Percentiles rank a stretch among this genome's conserved stretches.
These are phyloP conservation scores for Phytophthora pisi DNA, from an alignment of 352 stramenopile genomes.

Conservation along the genomic window DNA sequence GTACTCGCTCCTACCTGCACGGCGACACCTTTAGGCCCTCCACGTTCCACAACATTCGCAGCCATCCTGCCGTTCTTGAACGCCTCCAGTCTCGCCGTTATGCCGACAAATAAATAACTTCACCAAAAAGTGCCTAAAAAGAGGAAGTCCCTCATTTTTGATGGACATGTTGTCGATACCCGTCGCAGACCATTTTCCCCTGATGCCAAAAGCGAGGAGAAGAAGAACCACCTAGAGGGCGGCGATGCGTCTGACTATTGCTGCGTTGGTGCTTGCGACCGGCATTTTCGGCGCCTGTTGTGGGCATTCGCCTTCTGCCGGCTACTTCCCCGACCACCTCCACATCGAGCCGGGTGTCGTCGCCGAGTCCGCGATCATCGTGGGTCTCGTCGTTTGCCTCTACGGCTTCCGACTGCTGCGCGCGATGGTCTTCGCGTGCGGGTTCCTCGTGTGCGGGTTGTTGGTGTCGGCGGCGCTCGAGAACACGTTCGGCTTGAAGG, in stretches of 20 bases:
- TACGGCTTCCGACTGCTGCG: conserved; percentile 59
- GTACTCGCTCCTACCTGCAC: conserved; percentile 20
- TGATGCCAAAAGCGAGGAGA: background rate
- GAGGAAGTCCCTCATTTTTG: background rate
- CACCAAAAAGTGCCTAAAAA: background rate
- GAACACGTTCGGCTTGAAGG: conserved; percentile 41
- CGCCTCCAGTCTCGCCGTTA: conserved; percentile 3
- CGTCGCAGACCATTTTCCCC: conserved; percentile 8
- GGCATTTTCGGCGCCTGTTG: conserved; percentile 2
- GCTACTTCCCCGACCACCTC: conserved; percentile 41
- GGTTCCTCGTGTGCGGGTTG: conserved; percentile 60
- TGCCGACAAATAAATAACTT: conserved; percentile 14
- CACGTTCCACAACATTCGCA: background rate
- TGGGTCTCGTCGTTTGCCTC: conserved; percentile 53
- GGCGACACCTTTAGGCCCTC: conserved; percentile 16
- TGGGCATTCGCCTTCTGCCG: conserved; percentile 8
- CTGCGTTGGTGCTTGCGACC: background rate
- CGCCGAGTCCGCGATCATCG: conserved; percentile 52
- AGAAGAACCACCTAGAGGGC: background rate
- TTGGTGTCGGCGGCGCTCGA: conserved; percentile 49
- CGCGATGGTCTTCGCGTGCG: conserved; percentile 52
- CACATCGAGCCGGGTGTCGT: conserved; percentile 48
- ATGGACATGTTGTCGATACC: conserved; percentile 5
- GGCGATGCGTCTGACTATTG: conserved; percentile 10
- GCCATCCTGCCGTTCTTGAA: background rate